phyloP scores from a whole-genome alignment of 1,284 basidiomycete genomes.

The Microbotryum violaceum region DNA sequence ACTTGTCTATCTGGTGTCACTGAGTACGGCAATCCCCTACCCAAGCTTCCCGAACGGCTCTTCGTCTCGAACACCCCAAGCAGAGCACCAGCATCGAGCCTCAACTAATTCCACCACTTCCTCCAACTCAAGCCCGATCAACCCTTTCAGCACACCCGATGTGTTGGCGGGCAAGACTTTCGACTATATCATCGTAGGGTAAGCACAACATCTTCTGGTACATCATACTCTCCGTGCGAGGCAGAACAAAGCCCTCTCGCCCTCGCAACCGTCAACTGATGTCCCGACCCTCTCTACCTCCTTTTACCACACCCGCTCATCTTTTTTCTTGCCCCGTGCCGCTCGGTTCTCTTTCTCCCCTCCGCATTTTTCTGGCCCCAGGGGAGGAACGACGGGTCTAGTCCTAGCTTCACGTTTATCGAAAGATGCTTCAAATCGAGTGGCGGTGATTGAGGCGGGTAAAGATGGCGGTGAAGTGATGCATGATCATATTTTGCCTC shows the following conservation, averaged over 20 bases:
- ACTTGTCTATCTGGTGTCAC: too few species aligned
- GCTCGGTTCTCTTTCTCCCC: conserved; percentile 1
- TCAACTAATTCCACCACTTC: too few species aligned
- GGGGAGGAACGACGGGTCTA: conserved; percentile 64
- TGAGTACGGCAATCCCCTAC: too few species aligned
- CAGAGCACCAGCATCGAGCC: too few species aligned
- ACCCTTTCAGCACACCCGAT: not conserved
- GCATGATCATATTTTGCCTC: conserved; percentile 23
- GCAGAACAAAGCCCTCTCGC: not conserved
- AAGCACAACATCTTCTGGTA: not conserved
- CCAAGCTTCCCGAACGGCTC: too few species aligned
- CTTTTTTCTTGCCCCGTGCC: not conserved
- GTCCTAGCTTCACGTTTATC: conserved; percentile 63
- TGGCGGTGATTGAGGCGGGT: conserved; percentile 60
- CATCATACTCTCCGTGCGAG: not conserved
- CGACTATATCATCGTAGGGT: conserved; percentile 31
- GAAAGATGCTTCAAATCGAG: conserved; percentile 59
- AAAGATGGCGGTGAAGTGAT: conserved; percentile 51
- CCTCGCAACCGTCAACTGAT: not conserved
- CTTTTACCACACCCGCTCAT: not conserved
- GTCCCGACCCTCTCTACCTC: not conserved
- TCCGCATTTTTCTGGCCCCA: conserved; percentile 18
- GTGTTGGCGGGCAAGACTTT: conserved; percentile 12
- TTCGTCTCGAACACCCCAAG: too few species aligned
- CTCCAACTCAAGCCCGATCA: too few species aligned